These are phyloP conservation scores for Solanum rostratum DNA, from an alignment of 257 asterid species.

Conservation along the genomic window DNA sequence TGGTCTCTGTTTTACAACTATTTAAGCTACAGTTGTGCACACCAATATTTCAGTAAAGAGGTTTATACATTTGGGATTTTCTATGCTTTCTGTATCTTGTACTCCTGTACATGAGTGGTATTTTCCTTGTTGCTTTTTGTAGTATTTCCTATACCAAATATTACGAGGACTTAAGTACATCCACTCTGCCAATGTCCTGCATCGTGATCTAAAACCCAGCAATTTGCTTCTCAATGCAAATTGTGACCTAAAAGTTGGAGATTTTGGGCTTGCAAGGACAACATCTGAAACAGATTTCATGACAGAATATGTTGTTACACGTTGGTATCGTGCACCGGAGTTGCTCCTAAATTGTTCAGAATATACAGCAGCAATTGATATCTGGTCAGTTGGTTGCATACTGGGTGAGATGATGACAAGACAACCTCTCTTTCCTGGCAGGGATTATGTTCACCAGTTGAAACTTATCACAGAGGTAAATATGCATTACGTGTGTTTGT, in stretches of 20 bases:
- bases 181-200: constrained; percentile 89
- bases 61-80: background rate
- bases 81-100: background rate
- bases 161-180: constrained; percentile 88
- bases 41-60: background rate
- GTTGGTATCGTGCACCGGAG: constrained; percentile 98
- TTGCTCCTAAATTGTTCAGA: constrained; percentile 93
- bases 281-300: constrained; percentile 97
- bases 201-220: constrained; percentile 96
- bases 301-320: constrained; percentile 99
- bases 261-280: constrained; percentile 97
- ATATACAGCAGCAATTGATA: constrained; percentile 93
- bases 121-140: constrained; percentile 17
- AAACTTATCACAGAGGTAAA: constrained; percentile 89
- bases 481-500: background rate
- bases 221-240: constrained; percentile 77
- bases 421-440: constrained; percentile 93
- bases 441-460: constrained; percentile 92
- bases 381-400: constrained; percentile 99
- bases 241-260: constrained; percentile 85
- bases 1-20: background rate
- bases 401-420: constrained; percentile 91
- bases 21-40: background rate
- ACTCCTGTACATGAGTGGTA: background rate
- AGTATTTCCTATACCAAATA: constrained; percentile 93